phyloP scores from a whole-genome alignment of 2,329 filamentous ascomycete genomes.

The Pseudogymnoascus sp. region DNA sequence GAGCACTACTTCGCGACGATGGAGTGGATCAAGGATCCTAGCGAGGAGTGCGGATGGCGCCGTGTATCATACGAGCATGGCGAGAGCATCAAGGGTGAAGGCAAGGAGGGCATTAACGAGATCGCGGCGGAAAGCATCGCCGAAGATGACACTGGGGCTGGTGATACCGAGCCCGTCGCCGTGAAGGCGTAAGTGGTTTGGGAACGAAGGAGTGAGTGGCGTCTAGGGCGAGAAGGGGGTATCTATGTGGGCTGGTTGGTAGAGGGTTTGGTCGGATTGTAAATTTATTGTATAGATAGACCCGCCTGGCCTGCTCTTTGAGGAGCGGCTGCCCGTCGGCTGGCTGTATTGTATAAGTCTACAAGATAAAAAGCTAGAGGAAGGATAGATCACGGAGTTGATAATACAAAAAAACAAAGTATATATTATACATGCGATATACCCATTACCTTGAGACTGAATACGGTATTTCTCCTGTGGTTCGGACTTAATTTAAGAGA shows the following conservation, averaged over 20 bases:
- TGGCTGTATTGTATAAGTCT: conserved; percentile 4
- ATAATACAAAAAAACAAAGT: neutral
- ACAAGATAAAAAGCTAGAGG: conserved; percentile 6
- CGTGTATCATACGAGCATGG: conserved; percentile 55
- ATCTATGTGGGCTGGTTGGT: neutral
- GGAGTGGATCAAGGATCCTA: conserved; percentile 59
- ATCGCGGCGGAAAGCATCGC: conserved; percentile 16
- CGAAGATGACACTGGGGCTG: neutral
- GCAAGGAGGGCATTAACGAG: conserved; percentile 28
- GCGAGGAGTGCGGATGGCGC: conserved; percentile 54
- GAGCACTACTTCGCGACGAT: conserved; percentile 83
- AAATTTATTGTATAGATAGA: conserved; percentile 9
- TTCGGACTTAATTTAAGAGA: neutral
- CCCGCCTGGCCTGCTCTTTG: conserved; percentile 3
- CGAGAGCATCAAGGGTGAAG: conserved; percentile 47
- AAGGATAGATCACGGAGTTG: neutral
- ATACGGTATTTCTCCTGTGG: neutral
- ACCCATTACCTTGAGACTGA: no score
- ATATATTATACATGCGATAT: neutral
- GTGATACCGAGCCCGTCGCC: neutral
- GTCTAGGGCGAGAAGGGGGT: neutral
- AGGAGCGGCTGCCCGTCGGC: neutral
- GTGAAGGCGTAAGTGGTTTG: neutral
- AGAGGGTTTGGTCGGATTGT: neutral
- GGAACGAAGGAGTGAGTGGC: neutral